phyloP scores from a whole-genome alignment of 2,329 filamentous ascomycete genomes.

The Cladosporium cucumerinum region DNA sequence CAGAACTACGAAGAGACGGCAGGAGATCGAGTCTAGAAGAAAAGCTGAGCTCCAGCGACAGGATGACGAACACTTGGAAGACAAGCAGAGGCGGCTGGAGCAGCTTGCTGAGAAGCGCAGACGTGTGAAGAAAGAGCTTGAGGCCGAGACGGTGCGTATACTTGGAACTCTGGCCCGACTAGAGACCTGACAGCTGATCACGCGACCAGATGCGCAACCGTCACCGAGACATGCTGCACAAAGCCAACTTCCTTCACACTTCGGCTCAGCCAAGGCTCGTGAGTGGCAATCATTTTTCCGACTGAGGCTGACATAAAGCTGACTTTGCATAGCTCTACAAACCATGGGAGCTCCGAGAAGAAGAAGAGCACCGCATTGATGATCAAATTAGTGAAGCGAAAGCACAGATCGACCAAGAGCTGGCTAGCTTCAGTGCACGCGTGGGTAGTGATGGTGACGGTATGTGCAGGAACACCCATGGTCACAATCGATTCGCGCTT shows the following conservation, averaged over 20 bases:
- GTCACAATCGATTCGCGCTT: neutral
- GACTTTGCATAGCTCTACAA: slow-evolving; percentile 69
- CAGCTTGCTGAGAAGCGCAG: slow-evolving; percentile 50
- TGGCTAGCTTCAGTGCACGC: slow-evolving; percentile 23
- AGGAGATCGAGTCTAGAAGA: slow-evolving; percentile 80
- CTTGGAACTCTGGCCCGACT: too few relatives aligned
- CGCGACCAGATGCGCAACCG: slow-evolving; percentile 59
- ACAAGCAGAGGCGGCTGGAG: slow-evolving; percentile 62
- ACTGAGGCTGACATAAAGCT: neutral
- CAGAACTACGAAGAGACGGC: slow-evolving; percentile 66
- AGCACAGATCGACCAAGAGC: slow-evolving; percentile 61
- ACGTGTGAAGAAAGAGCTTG: slow-evolving; percentile 69
- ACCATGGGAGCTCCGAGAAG: slow-evolving; percentile 69
- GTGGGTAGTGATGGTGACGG: neutral
- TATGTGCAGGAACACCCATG: neutral
- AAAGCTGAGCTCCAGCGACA: slow-evolving; percentile 64
- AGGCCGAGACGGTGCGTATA: slow-evolving; percentile 68
- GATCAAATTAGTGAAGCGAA: slow-evolving; percentile 66
- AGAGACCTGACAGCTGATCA: neutral
- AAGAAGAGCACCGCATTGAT: slow-evolving; percentile 68
- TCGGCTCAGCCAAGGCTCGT: slow-evolving; percentile 70
- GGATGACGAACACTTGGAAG: slow-evolving; percentile 66
- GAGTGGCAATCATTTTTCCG: slow-evolving; percentile 39
- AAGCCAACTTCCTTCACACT: slow-evolving; percentile 72
- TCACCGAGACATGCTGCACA: slow-evolving; percentile 68